These are phyloP conservation scores for Talaromyces trachyspermus DNA, from an alignment of 495 filamentous ascomycete genomes.

Conservation along the genomic window DNA sequence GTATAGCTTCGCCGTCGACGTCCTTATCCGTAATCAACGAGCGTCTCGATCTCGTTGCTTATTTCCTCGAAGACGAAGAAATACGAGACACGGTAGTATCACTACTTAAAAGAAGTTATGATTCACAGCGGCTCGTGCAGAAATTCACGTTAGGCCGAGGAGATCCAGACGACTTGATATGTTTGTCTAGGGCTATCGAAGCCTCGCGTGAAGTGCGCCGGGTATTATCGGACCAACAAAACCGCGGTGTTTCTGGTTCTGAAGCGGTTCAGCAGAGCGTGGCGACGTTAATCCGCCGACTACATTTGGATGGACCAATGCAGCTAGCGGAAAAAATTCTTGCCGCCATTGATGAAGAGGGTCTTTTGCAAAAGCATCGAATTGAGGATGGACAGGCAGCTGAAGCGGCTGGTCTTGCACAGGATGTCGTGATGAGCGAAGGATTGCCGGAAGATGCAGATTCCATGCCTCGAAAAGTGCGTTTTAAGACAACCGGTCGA, in stretches of 20 bases:
- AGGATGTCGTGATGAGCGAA: conserved; percentile 56
- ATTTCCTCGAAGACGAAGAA: conserved; percentile 53
- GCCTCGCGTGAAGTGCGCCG: conserved; percentile 64
- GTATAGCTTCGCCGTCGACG: conserved; percentile 76
- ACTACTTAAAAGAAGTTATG: conserved; percentile 69
- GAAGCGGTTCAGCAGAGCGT: conserved; percentile 35
- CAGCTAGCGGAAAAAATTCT: conserved; percentile 63
- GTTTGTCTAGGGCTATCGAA: conserved; percentile 71
- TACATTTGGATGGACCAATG: conserved; percentile 61
- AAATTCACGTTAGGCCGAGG: conserved; percentile 87
- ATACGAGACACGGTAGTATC: conserved; percentile 59
- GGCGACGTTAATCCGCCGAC: conserved; percentile 46
- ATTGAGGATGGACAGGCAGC: conserved; percentile 64
- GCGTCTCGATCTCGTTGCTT: conserved; percentile 73
- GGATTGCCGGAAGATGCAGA: conserved; percentile 41
- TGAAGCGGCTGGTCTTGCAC: conserved; percentile 59
- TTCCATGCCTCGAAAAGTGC: conserved; percentile 36
- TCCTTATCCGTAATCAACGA: conserved; percentile 70
- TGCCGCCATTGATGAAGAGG: conserved; percentile 87
- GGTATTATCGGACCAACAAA: conserved; percentile 24
- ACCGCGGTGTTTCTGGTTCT: conserved; percentile 1
- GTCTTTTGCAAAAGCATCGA: conserved; percentile 68
- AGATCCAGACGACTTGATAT: conserved; percentile 88
- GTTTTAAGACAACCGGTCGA: conserved; percentile 26
- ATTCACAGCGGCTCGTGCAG: conserved; percentile 83